phyloP scores from a whole-genome alignment of 495 filamentous ascomycete genomes.

The Ramalina intermedia region DNA sequence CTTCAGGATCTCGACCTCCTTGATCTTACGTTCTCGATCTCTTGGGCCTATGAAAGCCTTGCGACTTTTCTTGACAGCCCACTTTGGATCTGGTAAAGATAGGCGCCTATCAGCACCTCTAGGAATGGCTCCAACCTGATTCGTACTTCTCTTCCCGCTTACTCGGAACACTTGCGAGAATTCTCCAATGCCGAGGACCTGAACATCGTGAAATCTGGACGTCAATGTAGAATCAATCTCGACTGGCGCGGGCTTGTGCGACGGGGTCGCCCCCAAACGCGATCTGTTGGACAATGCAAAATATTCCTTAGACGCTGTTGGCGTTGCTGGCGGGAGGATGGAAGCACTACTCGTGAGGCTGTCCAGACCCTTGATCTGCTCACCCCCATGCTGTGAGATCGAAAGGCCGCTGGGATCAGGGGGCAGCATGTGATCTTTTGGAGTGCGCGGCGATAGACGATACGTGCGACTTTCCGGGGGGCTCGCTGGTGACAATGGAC shows the following conservation, averaged over 20 bases:
- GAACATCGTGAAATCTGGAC: constrained; percentile 59
- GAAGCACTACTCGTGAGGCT: constrained; percentile 29
- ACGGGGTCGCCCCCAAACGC: constrained; percentile 37
- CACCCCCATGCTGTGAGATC: constrained; percentile 46
- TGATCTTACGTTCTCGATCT: constrained; percentile 63
- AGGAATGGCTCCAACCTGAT: constrained; percentile 31
- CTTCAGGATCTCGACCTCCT: constrained; percentile 65
- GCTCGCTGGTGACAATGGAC: constrained; percentile 31
- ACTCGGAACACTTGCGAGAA: constrained; percentile 89
- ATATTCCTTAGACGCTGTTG: constrained; percentile 54
- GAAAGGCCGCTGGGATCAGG: constrained; percentile 74
- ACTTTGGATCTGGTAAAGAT: constrained; percentile 42
- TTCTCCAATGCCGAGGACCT: constrained; percentile 70
- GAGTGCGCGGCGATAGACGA: constrained; percentile 59
- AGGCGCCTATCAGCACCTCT: constrained; percentile 22
- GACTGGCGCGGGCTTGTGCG: constrained; percentile 37
- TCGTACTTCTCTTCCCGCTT: constrained; percentile 30
- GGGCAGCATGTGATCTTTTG: constrained; percentile 55
- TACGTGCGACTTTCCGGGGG: constrained; percentile 35
- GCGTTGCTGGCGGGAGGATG: constrained; percentile 59
- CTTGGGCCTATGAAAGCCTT: constrained; percentile 57
- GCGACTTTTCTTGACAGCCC: constrained; percentile 86
- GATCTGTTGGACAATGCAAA: constrained; percentile 32
- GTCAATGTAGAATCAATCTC: constrained; percentile 59
- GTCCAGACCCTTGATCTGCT: constrained; percentile 24